Conservation (phyloP, 1,139 yeast species). For the Sugiyamaella japonica region DNA sequence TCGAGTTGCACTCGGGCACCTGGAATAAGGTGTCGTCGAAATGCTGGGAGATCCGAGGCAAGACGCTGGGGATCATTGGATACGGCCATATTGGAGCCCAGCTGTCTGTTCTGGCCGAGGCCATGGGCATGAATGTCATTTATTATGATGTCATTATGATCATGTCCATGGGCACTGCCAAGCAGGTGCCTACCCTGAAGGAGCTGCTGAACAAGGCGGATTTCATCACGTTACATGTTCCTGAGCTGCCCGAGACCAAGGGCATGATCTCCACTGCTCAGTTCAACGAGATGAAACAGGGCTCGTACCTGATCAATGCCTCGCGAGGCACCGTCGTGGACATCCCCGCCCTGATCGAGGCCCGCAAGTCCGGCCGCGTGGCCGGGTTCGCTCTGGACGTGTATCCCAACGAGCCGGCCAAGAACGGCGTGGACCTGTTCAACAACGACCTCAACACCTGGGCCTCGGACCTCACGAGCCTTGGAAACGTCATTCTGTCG, state of each 20-base stretch:
- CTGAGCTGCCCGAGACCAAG: conserved; percentile 90
- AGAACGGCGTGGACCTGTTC: conserved; percentile 86
- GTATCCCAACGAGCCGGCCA: conserved; percentile 96
- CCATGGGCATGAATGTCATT: conserved; percentile 96
- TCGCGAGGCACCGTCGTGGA: conserved; percentile 98
- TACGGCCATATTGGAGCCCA: conserved; percentile 99
- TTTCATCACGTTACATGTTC: conserved; percentile 91
- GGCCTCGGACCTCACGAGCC: conserved; percentile 77
- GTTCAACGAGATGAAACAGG: conserved; percentile 94
- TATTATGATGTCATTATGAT: conserved; percentile 91
- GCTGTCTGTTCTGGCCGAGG: conserved; percentile 93
- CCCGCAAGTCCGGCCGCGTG: conserved; percentile 87
- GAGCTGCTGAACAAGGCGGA: conserved; percentile 81
- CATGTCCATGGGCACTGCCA: conserved; percentile 96
- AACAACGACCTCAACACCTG: conserved; percentile 71
- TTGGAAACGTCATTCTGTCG: conserved; percentile 86
- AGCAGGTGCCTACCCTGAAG: conserved; percentile 82
- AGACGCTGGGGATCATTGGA: conserved; percentile 94
- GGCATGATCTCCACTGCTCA: conserved; percentile 88
- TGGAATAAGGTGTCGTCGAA: conserved; percentile 96
- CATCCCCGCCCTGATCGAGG: conserved; percentile 87
- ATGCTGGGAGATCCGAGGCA: conserved; percentile 99
- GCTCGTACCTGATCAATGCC: conserved; percentile 91
- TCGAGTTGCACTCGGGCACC: conserved; percentile 93
- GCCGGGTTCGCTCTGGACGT: conserved; percentile 99